Evolutionary conservation across 768 basidiomycete genomes (phyloP), one percentile per base, ranked within the genome.

Genomic region (Phylloporus arenicola): DNA sequence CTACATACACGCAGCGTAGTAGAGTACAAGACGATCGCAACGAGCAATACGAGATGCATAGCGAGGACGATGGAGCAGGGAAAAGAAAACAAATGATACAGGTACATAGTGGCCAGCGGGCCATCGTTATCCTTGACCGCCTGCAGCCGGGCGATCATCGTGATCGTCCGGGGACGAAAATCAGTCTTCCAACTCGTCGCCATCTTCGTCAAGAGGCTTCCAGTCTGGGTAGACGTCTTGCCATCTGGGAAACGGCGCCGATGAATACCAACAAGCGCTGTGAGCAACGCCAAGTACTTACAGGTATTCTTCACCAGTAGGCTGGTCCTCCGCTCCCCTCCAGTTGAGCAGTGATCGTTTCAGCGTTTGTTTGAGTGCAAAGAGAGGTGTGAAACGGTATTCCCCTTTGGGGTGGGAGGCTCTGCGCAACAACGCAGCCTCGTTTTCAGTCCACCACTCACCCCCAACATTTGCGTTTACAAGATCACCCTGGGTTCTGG

Each of bases 121-220:
- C 6, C 40, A 2, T 2, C 40, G 20, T 30, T 33, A 34, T 5
- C 5, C 34, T 37, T 7, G 22, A 17, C 24, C 19, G 31, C 12
- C 33, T 11, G 12, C 34, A n/a, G 16, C n/a, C 11, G 10, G 13
- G 14, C 25, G n/a, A 33, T 48, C 25, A 4, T 19, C 13, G 16
- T 29, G 22, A 34, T 14, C 4, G 34, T 14, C 30, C 19, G 13
- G n/a, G 9, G 20, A 33, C 6, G 30, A 17, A 29, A 44, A 39
- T 47, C 35, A 46, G 22, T 37, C 37, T 0, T 51, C 45, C 20
- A 25, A 4, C n/a, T 59, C 50, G 11, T 52, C 43, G 5, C 60
- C 53, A 6, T 59, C 53, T 25, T 60, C 60, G 44, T 61, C 44
- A 10, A 56, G 51, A 13, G 54, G 61, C n/a, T 33, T 62, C 61